Evolutionary conservation across 2,329 filamentous ascomycete genomes (phyloP), one percentile per base, ranked within the genome.

Genomic region (Fusarium coffeatum): DNA sequence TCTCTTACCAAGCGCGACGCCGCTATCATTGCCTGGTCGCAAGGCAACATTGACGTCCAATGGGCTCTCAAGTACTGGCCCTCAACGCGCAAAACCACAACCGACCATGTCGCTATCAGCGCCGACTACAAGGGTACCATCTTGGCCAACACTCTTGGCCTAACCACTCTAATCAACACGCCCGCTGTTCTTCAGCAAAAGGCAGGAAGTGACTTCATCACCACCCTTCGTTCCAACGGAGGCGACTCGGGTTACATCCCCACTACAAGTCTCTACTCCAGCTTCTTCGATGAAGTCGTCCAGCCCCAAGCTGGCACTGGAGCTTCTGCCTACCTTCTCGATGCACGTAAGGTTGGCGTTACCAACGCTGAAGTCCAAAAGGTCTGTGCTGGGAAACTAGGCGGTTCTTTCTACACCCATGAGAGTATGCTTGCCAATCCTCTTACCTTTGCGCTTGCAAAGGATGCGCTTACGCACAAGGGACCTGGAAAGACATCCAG

Each of bases 51-150:
- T 2, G 25, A 64, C 2, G 13, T 60, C 2, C 61, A 64, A 18
- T 64, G 59, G 61, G 59, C 61, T 3, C 40, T 64, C n/a, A 64
- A 64, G 22, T 64, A 64, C n/a, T 64, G 61, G 61, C 61, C 61
- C 1, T 64, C 61, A 2, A 64, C 59, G 1, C 51, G 43, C 7
- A 46, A 64, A 10, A 18, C 46, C 8, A 58, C 61, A 10, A 23
- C 45, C 3, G 59, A 64, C 5, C 59, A 64, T 3, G 50, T 64
- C 1, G 50, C 61, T 11, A 58, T 64, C 12, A 64, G 61, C 30
- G 50, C 59, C 3, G 45, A 64, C 13, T 64, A 64, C 30, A 64
- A 58, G 6, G 59, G 61, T 3, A 64, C 61, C 0, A n/a, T 41
- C 3, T 23, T 64, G 3, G 61, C 50, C 25, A 64, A 64, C 4